Evolutionary conservation across 2,329 filamentous ascomycete species (phyloP).

Genomic region (Nemania bipapillata): DNA sequence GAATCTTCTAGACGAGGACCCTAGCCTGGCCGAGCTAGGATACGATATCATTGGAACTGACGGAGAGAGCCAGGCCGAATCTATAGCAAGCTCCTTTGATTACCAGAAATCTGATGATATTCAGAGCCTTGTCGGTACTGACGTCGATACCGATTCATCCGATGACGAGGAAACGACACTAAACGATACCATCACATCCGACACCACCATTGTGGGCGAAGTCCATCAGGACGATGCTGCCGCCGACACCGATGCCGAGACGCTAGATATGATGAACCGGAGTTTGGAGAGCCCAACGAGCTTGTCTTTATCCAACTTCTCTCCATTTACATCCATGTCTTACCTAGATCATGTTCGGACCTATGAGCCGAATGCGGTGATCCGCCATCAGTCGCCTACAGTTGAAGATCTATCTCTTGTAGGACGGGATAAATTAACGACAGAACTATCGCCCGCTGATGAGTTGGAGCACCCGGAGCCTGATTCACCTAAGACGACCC

Average conservation of each 20-base stretch:
- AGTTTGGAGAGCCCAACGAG: constrained; percentile 51
- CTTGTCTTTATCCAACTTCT: constrained; percentile 45
- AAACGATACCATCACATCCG: constrained; percentile 35
- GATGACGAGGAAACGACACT: constrained; percentile 52
- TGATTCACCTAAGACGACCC: constrained; percentile 2
- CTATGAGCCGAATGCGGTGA: constrained; percentile 23
- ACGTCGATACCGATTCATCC: constrained; percentile 58
- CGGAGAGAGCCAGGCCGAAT: constrained; percentile 64
- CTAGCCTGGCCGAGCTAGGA: constrained; percentile 65
- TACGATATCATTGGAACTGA: constrained; percentile 69
- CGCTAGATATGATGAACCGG: constrained; percentile 43
- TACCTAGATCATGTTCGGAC: constrained; percentile 28
- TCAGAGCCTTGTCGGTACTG: constrained; percentile 63
- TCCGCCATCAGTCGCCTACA: constrained; percentile 13
- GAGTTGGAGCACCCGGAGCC: constrained; percentile 5
- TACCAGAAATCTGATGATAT: constrained; percentile 63
- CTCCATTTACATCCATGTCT: constrained; percentile 35
- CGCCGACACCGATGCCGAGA: constrained; percentile 46
- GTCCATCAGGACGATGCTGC: constrained; percentile 41
- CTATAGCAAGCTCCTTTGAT: constrained; percentile 61
- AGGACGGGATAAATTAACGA: constrained; percentile 6
- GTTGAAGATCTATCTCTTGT: constrained; percentile 4
- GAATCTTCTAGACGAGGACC: constrained; percentile 58
- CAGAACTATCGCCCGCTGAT: not conserved
- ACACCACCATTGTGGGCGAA: constrained; percentile 38